These are phyloP conservation scores for Fusarium odoratissimum DNA, from an alignment of 2,329 filamentous ascomycete species.

Conservation along the genomic window DNA sequence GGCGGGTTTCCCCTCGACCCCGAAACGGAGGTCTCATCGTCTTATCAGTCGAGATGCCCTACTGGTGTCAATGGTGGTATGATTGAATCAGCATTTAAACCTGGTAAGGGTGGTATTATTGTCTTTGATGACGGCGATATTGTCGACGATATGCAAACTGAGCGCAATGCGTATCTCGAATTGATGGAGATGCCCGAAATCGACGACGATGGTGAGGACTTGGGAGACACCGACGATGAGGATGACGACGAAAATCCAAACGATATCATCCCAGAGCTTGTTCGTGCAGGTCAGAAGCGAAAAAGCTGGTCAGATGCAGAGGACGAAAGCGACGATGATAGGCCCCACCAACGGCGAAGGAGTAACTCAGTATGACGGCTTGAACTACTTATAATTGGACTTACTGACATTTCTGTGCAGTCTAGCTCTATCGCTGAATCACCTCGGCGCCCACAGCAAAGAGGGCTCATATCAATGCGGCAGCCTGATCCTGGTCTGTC, in stretches of 20 bases:
- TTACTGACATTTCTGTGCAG: conserved; percentile 52
- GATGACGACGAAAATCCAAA: conserved; percentile 52
- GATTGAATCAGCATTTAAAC: conserved; percentile 77
- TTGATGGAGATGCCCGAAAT: conserved; percentile 91
- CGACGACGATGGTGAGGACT: conserved; percentile 76
- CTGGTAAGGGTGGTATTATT: conserved; percentile 86
- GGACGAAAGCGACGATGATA: conserved; percentile 79
- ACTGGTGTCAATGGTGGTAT: conserved; percentile 78
- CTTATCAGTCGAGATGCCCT: conserved; percentile 64
- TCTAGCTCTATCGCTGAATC: conserved; percentile 75
- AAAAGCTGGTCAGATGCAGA: conserved; percentile 82
- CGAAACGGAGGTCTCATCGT: conserved; percentile 58
- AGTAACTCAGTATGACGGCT: conserved; percentile 81
- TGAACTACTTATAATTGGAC: background rate
- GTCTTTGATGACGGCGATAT: conserved; percentile 98
- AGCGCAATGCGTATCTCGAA: conserved; percentile 86
- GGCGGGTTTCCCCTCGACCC: conserved; percentile 73
- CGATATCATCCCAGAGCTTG: conserved; percentile 49
- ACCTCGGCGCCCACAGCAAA: conserved; percentile 68
- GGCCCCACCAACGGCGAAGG: conserved; percentile 81
- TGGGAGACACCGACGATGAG: conserved; percentile 68
- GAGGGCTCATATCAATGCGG: conserved; percentile 68
- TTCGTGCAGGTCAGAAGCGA: conserved; percentile 72
- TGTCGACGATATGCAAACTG: conserved; percentile 78
- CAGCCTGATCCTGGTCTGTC: conserved; percentile 60